A percentile compares a stretch with the other conserved stretches of the same genome.
Conservation (phyloP, 306 rosid species). For the Lathyrus tuberosus region DNA sequence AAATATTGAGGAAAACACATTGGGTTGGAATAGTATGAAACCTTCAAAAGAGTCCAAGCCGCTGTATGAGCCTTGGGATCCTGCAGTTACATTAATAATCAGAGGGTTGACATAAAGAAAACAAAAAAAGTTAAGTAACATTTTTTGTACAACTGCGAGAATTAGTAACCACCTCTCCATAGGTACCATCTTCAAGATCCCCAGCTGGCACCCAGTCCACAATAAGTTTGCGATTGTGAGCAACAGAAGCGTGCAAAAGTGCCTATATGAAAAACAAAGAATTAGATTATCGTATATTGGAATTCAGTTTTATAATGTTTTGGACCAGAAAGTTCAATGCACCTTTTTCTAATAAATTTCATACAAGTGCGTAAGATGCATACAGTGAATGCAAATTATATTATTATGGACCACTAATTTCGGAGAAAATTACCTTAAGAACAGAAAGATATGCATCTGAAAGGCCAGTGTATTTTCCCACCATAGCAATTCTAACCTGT, state of each 20-base stretch:
- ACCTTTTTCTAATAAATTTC: not conserved
- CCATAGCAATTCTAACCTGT: slow-evolving; percentile 95
- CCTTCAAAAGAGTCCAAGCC: slow-evolving; percentile 88
- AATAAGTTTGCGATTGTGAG: slow-evolving; percentile 60
- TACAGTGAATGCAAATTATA: slow-evolving; percentile 14
- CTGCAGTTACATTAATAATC: slow-evolving; percentile 49
- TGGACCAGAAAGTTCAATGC: slow-evolving; percentile 4
- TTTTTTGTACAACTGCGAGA: slow-evolving; percentile 7
- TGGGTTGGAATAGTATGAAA: slow-evolving; percentile 35
- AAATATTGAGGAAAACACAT: slow-evolving; percentile 25
- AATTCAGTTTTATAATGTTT: slow-evolving; percentile 16
- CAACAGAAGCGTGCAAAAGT: slow-evolving; percentile 82
- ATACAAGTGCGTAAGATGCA: slow-evolving; percentile 14
- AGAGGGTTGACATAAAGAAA: slow-evolving; percentile 20
- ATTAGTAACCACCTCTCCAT: slow-evolving; percentile 52
- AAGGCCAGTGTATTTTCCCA: slow-evolving; percentile 93
- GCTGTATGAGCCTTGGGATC: slow-evolving; percentile 62
- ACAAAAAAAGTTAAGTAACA: slow-evolving; percentile 18
- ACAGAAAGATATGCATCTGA: slow-evolving; percentile 95
- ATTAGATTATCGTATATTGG: slow-evolving; percentile 32
- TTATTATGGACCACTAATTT: not conserved
- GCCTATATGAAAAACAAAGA: slow-evolving; percentile 53
- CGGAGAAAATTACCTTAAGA: slow-evolving; percentile 57
- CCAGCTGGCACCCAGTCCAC: slow-evolving; percentile 88
- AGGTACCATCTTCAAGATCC: slow-evolving; percentile 72